A percentile compares a stretch with the other conserved stretches of the same genome.
Evolutionary conservation across 768 basidiomycete species (phyloP).

Genomic region (Amanita molliuscula): DNA sequence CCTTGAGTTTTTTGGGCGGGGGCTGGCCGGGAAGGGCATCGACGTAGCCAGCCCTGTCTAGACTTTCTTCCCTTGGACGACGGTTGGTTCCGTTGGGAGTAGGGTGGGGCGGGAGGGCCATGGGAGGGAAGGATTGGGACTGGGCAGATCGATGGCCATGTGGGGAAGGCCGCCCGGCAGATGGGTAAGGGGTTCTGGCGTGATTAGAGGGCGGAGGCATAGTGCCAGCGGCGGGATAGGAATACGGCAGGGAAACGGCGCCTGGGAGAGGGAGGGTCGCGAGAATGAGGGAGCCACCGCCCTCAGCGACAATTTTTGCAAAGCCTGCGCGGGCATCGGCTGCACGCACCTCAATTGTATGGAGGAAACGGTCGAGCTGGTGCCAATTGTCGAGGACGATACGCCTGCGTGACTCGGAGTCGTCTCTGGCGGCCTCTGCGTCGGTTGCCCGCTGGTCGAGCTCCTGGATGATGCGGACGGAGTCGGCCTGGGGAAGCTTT

Average conservation of each 20-base stretch:
- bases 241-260: neutral
- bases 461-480: constrained; percentile 28
- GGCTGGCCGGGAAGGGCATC: constrained; percentile 26
- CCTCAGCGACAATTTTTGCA: constrained; percentile 30
- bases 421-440: constrained; percentile 45
- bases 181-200: neutral
- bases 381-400: constrained; percentile 38
- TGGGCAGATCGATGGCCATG: constrained; percentile 5
- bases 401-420: constrained; percentile 37
- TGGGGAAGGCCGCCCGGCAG: neutral
- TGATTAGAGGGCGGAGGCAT: constrained; percentile 3
- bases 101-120: constrained; percentile 1
- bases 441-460: constrained; percentile 39
- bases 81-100: constrained; percentile 17
- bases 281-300: constrained; percentile 33
- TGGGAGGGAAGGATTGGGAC: constrained; percentile 3
- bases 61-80: constrained; percentile 32
- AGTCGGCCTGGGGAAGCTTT: constrained; percentile 13
- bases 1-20: constrained; percentile 37
- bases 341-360: constrained; percentile 30
- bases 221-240: neutral
- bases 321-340: constrained; percentile 42
- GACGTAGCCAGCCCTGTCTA: constrained; percentile 20
- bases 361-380: constrained; percentile 38
- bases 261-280: constrained; percentile 19